Evolutionary conservation across 2,329 filamentous ascomycete species (phyloP).

Genomic region (Trichoderma atroviride): DNA sequence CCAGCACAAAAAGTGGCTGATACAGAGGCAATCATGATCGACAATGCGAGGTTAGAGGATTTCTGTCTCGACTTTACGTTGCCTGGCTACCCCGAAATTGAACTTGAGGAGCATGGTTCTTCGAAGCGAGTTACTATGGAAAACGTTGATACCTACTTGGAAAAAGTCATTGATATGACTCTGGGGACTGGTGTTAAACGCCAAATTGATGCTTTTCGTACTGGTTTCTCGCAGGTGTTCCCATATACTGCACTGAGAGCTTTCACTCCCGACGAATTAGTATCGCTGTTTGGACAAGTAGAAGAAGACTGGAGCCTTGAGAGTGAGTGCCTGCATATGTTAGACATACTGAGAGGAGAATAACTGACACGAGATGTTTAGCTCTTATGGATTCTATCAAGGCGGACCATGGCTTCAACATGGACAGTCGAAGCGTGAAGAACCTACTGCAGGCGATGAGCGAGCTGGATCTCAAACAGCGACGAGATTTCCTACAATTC

Average conservation of each 20-base stretch:
- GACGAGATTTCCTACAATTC: slow-evolving; percentile 95
- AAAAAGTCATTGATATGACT: slow-evolving; percentile 89
- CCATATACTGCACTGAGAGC: slow-evolving; percentile 89
- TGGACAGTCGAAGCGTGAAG: slow-evolving; percentile 94
- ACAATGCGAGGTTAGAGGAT: slow-evolving; percentile 80
- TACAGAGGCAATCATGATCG: slow-evolving; percentile 70
- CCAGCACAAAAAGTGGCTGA: slow-evolving; percentile 71
- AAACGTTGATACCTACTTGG: slow-evolving; percentile 87
- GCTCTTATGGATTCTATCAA: slow-evolving; percentile 98
- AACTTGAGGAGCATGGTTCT: slow-evolving; percentile 74
- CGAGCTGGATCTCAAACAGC: slow-evolving; percentile 71
- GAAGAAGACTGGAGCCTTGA: slow-evolving; percentile 98
- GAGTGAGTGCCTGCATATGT: slow-evolving; percentile 62
- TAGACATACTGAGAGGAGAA: neutral
- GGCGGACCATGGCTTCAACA: slow-evolving; percentile 96
- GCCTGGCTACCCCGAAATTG: slow-evolving; percentile 85
- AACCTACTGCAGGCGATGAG: slow-evolving; percentile 96
- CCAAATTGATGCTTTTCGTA: slow-evolving; percentile 88
- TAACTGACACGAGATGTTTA: slow-evolving; percentile 42
- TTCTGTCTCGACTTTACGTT: slow-evolving; percentile 92
- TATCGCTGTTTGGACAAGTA: slow-evolving; percentile 88
- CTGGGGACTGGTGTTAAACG: slow-evolving; percentile 83
- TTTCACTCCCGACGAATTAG: slow-evolving; percentile 93
- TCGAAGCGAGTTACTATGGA: slow-evolving; percentile 80
- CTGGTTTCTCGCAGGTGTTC: slow-evolving; percentile 94